Conservation (phyloP, 2,329 filamentous ascomycete genomes). For the Plenodomus lindquistii region DNA sequence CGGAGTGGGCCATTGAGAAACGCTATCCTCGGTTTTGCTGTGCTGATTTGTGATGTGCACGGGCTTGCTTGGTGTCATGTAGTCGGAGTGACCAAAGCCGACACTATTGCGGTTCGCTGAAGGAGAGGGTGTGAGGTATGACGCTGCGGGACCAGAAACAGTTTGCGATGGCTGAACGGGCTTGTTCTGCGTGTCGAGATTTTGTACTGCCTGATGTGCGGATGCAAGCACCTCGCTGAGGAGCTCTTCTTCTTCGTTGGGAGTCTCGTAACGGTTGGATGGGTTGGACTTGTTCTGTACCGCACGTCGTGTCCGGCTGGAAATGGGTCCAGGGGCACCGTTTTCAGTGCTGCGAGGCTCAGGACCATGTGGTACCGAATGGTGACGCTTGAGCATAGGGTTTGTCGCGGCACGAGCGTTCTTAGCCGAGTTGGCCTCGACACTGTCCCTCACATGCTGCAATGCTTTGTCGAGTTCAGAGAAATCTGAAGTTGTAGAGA, state of each 20-base stretch:
- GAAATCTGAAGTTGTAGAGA: constrained; percentile 55
- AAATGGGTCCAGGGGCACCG: constrained; percentile 61
- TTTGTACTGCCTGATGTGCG: constrained; percentile 73
- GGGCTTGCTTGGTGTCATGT: constrained; percentile 69
- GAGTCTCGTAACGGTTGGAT: constrained; percentile 85
- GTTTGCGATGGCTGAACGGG: constrained; percentile 58
- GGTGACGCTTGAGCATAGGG: constrained; percentile 54
- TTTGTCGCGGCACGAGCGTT: constrained; percentile 48
- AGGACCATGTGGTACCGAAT: constrained; percentile 49
- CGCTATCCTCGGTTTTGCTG: constrained; percentile 50
- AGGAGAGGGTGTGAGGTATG: constrained; percentile 73
- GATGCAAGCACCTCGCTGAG: constrained; percentile 85
- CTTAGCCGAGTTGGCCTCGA: constrained; percentile 52
- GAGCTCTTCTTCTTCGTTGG: constrained; percentile 94
- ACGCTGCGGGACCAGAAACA: constrained; percentile 61
- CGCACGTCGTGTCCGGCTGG: constrained; percentile 78
- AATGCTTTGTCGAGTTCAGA: constrained; percentile 65
- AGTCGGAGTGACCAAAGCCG: constrained; percentile 69
- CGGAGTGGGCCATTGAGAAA: constrained; percentile 88
- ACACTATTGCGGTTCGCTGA: constrained; percentile 82
- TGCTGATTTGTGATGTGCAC: constrained; percentile 61
- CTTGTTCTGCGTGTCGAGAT: constrained; percentile 62
- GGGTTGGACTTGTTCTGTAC: constrained; percentile 71
- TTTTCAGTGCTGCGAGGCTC: constrained; percentile 64
- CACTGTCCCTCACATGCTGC: constrained; percentile 62